Base-by-base conservation (phyloP, 306 rosid species). In the Malus asiatica region DNA sequence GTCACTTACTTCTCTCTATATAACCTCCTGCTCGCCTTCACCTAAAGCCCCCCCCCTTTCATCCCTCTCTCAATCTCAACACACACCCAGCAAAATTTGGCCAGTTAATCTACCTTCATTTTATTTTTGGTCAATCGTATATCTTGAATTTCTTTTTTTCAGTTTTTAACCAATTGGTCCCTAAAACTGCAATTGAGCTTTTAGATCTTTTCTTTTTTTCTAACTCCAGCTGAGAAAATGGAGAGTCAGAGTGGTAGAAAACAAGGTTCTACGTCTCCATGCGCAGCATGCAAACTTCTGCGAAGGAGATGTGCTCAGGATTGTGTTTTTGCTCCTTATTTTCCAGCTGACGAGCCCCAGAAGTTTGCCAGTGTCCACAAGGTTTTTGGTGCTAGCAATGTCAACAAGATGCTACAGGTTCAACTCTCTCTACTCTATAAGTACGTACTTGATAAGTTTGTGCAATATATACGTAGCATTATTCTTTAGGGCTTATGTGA, bases 331-430 rank as follows among this genome's bases (percentile, higher is more conserved):
- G 97, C 99, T 14, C 99, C 99, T 67, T 92, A 95, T 81, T 95
- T 95, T 42, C 99, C 99, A 10, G 99, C 97, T 3, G 97, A 95
- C 63, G 91, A 95, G 76, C 99, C 99, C 15, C 97, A 90, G 14
- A 95, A 95, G 66, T 95, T 95, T 73, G 97, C 93, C 13, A 88
- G 93, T 59, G 99, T 95, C 1, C 99, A 95, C 75, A 95, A 89
- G 78, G 97, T 95, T 81, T 95, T 95, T 16, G 99, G 99, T 27
- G 99, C 99, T 52, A 92, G 99, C 86, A 95, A 95, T 87, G 99
- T 95, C 78, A 95, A 92, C 89, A 95, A 95, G 79, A 92, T 89
- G 99, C 83, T 95, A 57, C 97, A 92, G 99, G 97, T 95, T 76
- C 79, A 12, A 63, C 73, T 48, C 83, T 12, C 80, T 76, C 42